Evolutionary conservation across 768 basidiomycete genomes (phyloP).

Genomic region (Phlegmacium glaucopus): DNA sequence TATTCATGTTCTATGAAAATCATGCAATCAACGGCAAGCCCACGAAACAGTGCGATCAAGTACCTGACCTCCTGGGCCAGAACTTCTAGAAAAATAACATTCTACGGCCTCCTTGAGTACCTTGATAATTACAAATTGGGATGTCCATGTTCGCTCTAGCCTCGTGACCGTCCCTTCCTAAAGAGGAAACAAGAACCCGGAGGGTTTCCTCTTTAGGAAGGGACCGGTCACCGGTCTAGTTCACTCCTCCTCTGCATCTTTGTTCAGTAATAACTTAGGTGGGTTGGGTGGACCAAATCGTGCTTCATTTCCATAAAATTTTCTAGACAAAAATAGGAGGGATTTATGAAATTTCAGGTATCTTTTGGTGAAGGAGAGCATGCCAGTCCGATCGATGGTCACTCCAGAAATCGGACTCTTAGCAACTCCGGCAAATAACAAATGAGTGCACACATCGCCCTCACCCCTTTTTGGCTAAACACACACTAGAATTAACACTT

Average conservation of each 20-base stretch:
- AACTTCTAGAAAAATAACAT: constrained; percentile 71
- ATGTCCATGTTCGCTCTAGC: constrained; percentile 56
- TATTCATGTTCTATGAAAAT: constrained; percentile 71
- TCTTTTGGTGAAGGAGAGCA: too few relatives aligned
- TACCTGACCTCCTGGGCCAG: constrained; percentile 85
- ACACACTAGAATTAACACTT: too few relatives aligned
- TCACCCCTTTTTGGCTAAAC: too few relatives aligned
- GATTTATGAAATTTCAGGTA: too few relatives aligned
- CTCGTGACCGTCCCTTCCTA: too few relatives aligned
- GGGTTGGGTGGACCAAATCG: constrained; percentile 34
- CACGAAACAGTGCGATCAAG: not conserved
- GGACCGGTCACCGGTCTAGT: too few relatives aligned
- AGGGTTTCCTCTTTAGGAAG: too few relatives aligned
- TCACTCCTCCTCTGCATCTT: constrained; percentile 34
- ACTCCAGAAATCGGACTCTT: too few relatives aligned
- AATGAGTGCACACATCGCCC: too few relatives aligned
- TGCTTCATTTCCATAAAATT: not conserved
- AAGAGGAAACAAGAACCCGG: too few relatives aligned
- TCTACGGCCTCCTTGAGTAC: constrained; percentile 55
- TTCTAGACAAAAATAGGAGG: not conserved
- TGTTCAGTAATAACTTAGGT: constrained; percentile 34
- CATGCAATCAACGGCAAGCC: not conserved
- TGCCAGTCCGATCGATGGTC: too few relatives aligned
- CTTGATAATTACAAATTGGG: constrained; percentile 31
- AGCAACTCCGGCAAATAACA: constrained; percentile 22